Evolutionary conservation across 164 flowering plant genomes (phyloP), one percentile per base, ranked within the genome.

Genomic region (Stephania yunnanensis): DNA sequence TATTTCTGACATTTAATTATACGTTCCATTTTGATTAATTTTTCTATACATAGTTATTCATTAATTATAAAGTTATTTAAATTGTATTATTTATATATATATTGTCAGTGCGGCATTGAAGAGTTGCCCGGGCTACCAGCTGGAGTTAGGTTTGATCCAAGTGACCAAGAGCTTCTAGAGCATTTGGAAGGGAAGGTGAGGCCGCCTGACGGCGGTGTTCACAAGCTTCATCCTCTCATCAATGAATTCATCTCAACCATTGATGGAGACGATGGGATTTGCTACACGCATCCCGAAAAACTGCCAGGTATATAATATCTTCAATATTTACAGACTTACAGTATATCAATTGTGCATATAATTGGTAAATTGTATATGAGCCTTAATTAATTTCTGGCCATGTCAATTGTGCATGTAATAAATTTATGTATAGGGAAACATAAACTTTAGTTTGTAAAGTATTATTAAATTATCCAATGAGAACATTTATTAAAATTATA

Each of bases 61-160:
- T 36, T 36, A 36, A 36, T 36, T 36, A 36, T 36, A 36, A 36
- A 36, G 13, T 53, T 53, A 10, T 53, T 5, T 53, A 13, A 53
- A 12, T 4, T 12, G 13, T 12, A 53, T 53, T 2, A 10, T 10
- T 13, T 52, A 15, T 52, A 10, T 25, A 25, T 25, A 58, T 68
- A n/a, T 50, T 58, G 70, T 31, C 73, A 85, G 92, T 84, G 72
- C 2, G 87, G 84, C 45, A 73, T 92, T 75, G 87, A 88, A 70
- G 88, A 91, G 64, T 84, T 92, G 83, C 96, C 93, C 2, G 98
- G 99, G 12, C 72, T 95, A 72, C 99, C 99, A 10, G 98, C 99
- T 0, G 99, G 99, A 44, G 97, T 95, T 83, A 93, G 90, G 80
- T 95, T 95, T 71, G 98, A 95, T 83, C 99, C 98, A 4, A 88